These are phyloP conservation scores for Amniculicola lignicola DNA, from an alignment of 495 filamentous ascomycete genomes.

Conservation along the genomic window DNA sequence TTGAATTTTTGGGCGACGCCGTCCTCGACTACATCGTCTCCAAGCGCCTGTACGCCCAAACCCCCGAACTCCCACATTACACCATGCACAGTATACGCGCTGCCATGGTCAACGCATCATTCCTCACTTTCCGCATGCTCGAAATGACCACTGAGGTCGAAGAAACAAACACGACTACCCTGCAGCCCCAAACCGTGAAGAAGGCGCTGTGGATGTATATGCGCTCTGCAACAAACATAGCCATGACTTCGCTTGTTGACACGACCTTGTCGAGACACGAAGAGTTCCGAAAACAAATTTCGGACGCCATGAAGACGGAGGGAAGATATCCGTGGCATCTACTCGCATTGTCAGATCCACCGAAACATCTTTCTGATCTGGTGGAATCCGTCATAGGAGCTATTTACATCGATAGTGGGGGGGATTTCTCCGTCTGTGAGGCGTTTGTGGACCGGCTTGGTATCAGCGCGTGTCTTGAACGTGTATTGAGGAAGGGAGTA, in stretches of 20 bases:
- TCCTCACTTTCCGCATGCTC: conserved; percentile 74
- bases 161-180: conserved; percentile 4
- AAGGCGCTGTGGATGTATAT: conserved; percentile 67
- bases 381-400: conserved; percentile 80
- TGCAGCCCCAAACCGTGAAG: conserved; percentile 33
- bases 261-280: conserved; percentile 50
- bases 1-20: conserved; percentile 89
- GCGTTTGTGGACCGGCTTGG: conserved; percentile 61
- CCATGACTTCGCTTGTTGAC: conserved; percentile 46
- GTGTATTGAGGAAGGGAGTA: conserved; percentile 58
- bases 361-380: conserved; percentile 84
- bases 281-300: conserved; percentile 50
- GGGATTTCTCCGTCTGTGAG: conserved; percentile 55
- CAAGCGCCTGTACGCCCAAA: conserved; percentile 47
- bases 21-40: conserved; percentile 78
- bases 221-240: conserved; percentile 51
- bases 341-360: conserved; percentile 61
- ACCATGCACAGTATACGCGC: conserved; percentile 73
- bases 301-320: conserved; percentile 47
- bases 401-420: conserved; percentile 74
- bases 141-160: conserved; percentile 13
- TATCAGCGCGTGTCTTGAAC: conserved; percentile 58
- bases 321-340: conserved; percentile 69
- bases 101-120: conserved; percentile 76
- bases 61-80: conserved; percentile 52